These are phyloP conservation scores for Nannochloropsis salina DNA, from an alignment of 108 stramenopile genomes.

Conservation along the genomic window DNA sequence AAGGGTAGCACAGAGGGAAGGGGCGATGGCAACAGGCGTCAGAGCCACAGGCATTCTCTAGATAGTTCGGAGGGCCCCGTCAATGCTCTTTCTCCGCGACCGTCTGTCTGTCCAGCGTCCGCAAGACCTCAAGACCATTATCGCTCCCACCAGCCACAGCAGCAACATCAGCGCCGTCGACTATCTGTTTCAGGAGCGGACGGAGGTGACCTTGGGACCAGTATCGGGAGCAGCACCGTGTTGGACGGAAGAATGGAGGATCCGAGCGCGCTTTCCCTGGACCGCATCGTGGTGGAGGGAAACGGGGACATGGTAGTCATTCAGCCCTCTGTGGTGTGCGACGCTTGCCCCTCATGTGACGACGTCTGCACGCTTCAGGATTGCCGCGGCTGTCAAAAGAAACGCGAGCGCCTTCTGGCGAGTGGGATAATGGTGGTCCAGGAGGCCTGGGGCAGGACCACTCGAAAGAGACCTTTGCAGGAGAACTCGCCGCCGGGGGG, in stretches of 20 bases:
- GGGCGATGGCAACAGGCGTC: not conserved
- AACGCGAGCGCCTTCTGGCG: not conserved
- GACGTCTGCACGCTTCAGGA: not conserved
- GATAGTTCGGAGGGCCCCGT: not conserved
- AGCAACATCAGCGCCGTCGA: conserved; percentile 1
- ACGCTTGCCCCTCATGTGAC: not conserved
- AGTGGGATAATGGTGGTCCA: not conserved
- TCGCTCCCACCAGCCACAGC: not conserved
- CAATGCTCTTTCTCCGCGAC: not conserved
- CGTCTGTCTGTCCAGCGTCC: not conserved
- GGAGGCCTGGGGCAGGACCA: not conserved
- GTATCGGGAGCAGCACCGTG: not conserved
- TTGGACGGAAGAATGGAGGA: not conserved
- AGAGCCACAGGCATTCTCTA: not conserved
- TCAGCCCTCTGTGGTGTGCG: not conserved
- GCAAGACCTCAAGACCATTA: not conserved
- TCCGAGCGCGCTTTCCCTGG: not conserved
- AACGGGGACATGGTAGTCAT: conserved; percentile 17
- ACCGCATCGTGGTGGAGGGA: not conserved
- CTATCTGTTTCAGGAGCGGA: not conserved
- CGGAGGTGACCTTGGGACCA: not conserved
- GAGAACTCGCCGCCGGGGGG: not conserved
- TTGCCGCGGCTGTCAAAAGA: conserved; percentile 16
- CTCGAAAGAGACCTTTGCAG: not conserved
- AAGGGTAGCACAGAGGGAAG: not conserved